Evolutionary conservation across 257 asterid species (phyloP), one percentile per base, ranked within the genome.

Genomic region (Solanum tarapatanum): DNA sequence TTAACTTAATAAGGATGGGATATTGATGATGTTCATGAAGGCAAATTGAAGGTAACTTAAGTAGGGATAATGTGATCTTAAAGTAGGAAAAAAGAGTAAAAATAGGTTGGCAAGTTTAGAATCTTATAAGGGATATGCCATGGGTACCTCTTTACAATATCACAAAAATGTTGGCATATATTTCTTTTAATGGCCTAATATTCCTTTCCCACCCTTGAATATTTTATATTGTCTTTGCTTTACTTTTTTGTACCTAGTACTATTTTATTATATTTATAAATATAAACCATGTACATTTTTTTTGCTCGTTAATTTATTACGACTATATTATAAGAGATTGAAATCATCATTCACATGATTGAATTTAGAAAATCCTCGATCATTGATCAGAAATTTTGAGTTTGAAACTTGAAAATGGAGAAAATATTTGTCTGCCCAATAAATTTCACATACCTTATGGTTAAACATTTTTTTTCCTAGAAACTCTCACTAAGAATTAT

Each of bases 121-220:
- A 94, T 94, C 94, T 94, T 91, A 87, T 43, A 77, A 68, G 76
- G 92, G 45, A 90, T 90, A 90, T 90, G 89, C 90, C 90, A 51
- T 84, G 73, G 51, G 80, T 30, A 87, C 66, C 74, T 68, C n/a
- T 87, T 86, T 10, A 23, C 69, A 62, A 64, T 85, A 72, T 87
- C 77, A 62, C 60, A 75, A 21, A 74, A 62, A 62, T 62, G 69
- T 62, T 23, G 6, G 69, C 11, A 9, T 62, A 62, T 28, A 26
- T 82, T 32, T 30, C 21, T 86, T 36, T 7, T 43, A 13, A 70
- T 36, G 36, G 26, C 36, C 74, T 72, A 33, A 72, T 51, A 36
- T 37, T 86, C 24, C 84, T 55, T 60, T 77, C 55, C 7, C 17
- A 36, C 85, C 35, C 26, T 37, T 84, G 13, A 45, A 35, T 33